Evolutionary conservation across 495 filamentous ascomycete genomes (phyloP), one percentile per base, ranked within the genome.

Genomic region (Penicillium coprophilum): DNA sequence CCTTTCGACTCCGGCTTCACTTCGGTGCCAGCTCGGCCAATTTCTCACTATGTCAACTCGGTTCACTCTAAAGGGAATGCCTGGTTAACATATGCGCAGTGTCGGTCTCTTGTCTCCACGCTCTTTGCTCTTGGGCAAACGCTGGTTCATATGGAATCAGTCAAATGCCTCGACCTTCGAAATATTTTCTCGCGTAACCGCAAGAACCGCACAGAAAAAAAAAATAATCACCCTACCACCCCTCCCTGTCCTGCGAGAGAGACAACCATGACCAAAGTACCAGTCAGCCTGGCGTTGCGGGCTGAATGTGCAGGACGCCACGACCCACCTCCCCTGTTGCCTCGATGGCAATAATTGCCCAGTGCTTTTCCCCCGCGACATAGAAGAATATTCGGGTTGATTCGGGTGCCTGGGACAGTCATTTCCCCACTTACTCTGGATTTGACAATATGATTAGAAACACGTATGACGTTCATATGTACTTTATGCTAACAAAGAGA

Each of bases 131-230:
- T 17, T n/a, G 24, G 46, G 48, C 30, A 36, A 44, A 39, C 31
- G 27, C 36, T 21, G 43, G 21, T 51, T 58, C 56, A 63, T 58
- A 60, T 57, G 59, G 46, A 46, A 46, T 36, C 50, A 34, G 43
- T 46, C 51, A 21, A 41, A 32, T 32, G 38, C 17, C 49, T 46
- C 45, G 23, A 36, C 38, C 55, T 20, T 12, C 17, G 2, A 19
- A 31, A 23, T 4, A 13, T 24, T 55, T 51, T 62, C 57, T 38
- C 12, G 23, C 28, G n/a, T 63, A 63, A 63, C 57, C 60, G 60
- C 63, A 63, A 61, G 50, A 53, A 62, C 57, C 63, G 63, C 55
- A 44, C 19, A 7, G 44, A 57, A 60, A 56, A 60, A 36, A 52
- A 50, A 46, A 38, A 6, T n/a, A n/a, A 11, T 5, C 11, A 6